Conservation (phyloP, 2,329 filamentous ascomycete genomes). For the Xylaria sp. region DNA sequence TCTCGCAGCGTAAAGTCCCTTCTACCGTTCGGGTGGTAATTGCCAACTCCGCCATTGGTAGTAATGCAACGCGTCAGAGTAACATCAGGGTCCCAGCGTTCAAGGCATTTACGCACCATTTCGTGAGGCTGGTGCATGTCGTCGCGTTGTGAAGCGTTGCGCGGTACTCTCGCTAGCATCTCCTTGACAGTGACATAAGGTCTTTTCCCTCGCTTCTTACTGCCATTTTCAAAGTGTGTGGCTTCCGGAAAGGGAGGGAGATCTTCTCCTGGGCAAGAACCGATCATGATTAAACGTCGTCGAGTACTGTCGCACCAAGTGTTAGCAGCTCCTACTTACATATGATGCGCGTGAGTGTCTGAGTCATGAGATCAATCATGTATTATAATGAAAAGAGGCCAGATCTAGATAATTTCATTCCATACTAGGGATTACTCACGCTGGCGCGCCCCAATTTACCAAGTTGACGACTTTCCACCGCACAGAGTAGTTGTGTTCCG, state of each 20-base stretch:
- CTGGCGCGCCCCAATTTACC: slow-evolving; percentile 62
- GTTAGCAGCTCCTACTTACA: background rate
- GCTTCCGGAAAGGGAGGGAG: slow-evolving; percentile 73
- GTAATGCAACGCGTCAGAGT: slow-evolving; percentile 71
- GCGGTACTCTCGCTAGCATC: slow-evolving; percentile 54
- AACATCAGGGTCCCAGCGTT: slow-evolving; percentile 58
- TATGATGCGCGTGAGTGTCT: no score
- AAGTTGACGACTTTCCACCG: slow-evolving; percentile 72
- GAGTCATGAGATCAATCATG: background rate
- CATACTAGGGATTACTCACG: slow-evolving; percentile 40
- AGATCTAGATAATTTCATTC: background rate
- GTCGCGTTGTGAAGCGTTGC: slow-evolving; percentile 40
- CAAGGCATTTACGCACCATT: slow-evolving; percentile 46
- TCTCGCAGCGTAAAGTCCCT: slow-evolving; percentile 75
- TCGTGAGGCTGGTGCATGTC: slow-evolving; percentile 55
- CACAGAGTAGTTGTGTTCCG: slow-evolving; percentile 73
- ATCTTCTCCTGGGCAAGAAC: slow-evolving; percentile 73
- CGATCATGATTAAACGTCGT: slow-evolving; percentile 66
- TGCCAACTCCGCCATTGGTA: slow-evolving; percentile 66
- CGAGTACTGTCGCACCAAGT: slow-evolving; percentile 46
- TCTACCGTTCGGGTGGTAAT: slow-evolving; percentile 73
- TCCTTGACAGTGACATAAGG: slow-evolving; percentile 59
- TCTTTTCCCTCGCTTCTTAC: slow-evolving; percentile 47
- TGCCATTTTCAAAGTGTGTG: slow-evolving; percentile 63
- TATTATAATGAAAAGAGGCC: background rate